Conservation (phyloP, 2,329 filamentous ascomycete species). For the Penicillium brevicompactum region DNA sequence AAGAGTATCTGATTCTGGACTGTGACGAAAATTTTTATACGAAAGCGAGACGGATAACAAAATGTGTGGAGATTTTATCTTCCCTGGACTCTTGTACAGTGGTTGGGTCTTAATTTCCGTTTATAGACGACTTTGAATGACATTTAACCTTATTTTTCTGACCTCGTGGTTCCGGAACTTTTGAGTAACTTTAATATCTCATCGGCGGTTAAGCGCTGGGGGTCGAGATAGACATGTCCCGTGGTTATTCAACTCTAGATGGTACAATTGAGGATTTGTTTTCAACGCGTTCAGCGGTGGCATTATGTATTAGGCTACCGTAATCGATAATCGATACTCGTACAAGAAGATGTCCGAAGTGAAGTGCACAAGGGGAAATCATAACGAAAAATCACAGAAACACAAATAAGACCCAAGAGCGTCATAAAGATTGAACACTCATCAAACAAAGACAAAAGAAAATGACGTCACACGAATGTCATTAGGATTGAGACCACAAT, state of each 20-base stretch:
- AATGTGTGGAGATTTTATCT: constrained; percentile 3
- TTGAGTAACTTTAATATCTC: neutral
- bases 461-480: constrained; percentile 6
- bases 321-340: constrained; percentile 22
- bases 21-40: constrained; percentile 5
- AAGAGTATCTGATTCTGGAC: constrained; percentile 9
- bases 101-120: constrained; percentile 14
- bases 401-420: neutral
- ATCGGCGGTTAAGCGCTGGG: neutral
- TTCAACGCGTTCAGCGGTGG: constrained; percentile 16
- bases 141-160: constrained; percentile 5
- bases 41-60: constrained; percentile 1
- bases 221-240: neutral
- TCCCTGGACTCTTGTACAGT: constrained; percentile 13
- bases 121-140: constrained; percentile 28
- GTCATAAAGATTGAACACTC: neutral
- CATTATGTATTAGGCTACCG: constrained; percentile 29
- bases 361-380: constrained; percentile 27
- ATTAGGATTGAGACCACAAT: neutral
- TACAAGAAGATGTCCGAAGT: constrained; percentile 18
- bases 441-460: neutral
- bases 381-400: constrained; percentile 16
- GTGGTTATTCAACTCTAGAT: neutral
- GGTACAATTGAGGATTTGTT: too few relatives aligned
- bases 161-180: neutral